Evolutionary conservation across 2,329 filamentous ascomycete species (phyloP), one percentile per base, ranked within the genome.

Genomic region (Sporothrix pseudoabietina): DNA sequence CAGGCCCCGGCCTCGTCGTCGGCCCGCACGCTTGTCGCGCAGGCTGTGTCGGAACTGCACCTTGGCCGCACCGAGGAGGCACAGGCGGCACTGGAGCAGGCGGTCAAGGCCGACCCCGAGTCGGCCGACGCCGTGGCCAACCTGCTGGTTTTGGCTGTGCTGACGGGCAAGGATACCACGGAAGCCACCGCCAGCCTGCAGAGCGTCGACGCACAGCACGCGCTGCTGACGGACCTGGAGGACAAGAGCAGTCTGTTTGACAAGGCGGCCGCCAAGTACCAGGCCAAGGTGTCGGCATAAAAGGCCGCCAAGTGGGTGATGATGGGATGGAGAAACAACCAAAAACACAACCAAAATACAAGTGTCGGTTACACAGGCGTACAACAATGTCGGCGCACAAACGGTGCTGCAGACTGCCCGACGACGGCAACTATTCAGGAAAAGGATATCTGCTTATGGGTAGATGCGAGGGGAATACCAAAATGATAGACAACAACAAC

Each of bases 171-270:
- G 82, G 90, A 92, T 78, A 81, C 87, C 4, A 81, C 84, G 19
- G 90, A 93, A 77, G 81, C 91, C 74, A 85, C 84, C 54, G 83
- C 4, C 26, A 82, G 84, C 35, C 82, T 92, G 44, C 83, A 88
- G 81, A 87, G 86, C 71, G 83, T 84, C 19, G 87, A 91, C 71
- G 87, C 91, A 35, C 83, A 90, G 71, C 94, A 98, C 81, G 83
- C 88, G 47, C 85, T 96, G 75, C 81, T 98, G 73, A 80, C 82
- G 55, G 94, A 97, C 78, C 83, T 97, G 77, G 87, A 90, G 78
- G 93, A 94, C 83, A 98, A 97, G 90, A 93, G 90, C 81, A 88
- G 86, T n/a, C 83, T 94, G 73, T 98, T 98, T 80, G 93, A 97
- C 81, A 90, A 90, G 78, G 94, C 94, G 14, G 93, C 92, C 26